Percentiles rank a stretch among this genome's conserved stretches.
These are phyloP conservation scores for Hordeum marinum DNA, from an alignment of 176 grass and related monocot species.

Conservation along the genomic window DNA sequence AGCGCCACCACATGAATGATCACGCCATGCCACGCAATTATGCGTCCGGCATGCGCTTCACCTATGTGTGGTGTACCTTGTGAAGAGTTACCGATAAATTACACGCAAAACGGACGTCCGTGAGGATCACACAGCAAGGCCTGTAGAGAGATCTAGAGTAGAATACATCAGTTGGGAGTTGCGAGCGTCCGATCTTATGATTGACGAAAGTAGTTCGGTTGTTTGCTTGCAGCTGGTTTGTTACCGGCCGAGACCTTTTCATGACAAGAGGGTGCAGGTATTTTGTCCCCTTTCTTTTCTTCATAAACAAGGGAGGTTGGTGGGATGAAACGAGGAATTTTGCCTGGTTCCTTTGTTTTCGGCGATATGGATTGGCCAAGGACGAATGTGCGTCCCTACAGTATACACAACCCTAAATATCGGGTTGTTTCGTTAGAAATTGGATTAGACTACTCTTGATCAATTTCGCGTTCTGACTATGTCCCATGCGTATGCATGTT, in stretches of 20 bases:
- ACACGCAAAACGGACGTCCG: background rate
- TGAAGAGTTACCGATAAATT: background rate
- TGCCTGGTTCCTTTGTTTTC: background rate
- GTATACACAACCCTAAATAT: too few relatives aligned
- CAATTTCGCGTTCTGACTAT: too few relatives aligned
- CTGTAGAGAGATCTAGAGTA: background rate
- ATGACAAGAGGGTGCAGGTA: background rate
- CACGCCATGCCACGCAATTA: background rate
- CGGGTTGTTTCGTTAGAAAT: too few relatives aligned
- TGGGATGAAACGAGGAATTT: background rate
- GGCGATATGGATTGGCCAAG: background rate
- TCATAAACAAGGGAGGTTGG: conserved; percentile 4
- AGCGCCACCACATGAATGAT: conserved; percentile 4
- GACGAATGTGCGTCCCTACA: background rate
- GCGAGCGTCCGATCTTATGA: background rate
- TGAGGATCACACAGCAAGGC: background rate
- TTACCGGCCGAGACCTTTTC: background rate
- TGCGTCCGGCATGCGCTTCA: background rate
- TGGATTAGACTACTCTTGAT: too few relatives aligned
- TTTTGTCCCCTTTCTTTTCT: conserved; percentile 8
- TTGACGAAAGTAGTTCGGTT: background rate
- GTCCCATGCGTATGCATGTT: too few relatives aligned
- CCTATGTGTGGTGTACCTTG: background rate
- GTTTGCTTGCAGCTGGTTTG: background rate
- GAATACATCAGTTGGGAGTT: background rate